phyloP scores from a whole-genome alignment of 192 early-diverging fungal species.

The Mycoemilia scoparia region DNA sequence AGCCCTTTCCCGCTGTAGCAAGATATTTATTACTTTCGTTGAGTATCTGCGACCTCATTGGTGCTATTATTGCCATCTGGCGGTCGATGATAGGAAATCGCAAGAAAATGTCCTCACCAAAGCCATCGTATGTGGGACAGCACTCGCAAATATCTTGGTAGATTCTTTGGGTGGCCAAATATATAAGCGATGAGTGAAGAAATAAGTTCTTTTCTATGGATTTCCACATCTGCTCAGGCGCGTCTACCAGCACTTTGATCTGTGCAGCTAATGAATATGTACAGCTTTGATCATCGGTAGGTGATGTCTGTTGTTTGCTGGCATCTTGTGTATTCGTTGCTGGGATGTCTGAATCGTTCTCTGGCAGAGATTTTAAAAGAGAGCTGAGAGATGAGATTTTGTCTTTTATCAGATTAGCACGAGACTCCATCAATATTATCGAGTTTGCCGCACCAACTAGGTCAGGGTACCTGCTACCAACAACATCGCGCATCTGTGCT shows the following conservation, averaged over 20 bases:
- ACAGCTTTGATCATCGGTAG: background rate
- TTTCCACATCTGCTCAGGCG: constrained; percentile 23
- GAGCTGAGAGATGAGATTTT: constrained; percentile 6
- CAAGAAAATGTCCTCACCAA: constrained; percentile 6
- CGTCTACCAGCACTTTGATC: constrained; percentile 22
- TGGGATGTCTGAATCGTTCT: too few relatives aligned
- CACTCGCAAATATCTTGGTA: constrained; percentile 7
- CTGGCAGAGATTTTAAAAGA: constrained; percentile 6
- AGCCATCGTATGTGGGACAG: background rate
- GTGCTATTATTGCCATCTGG: constrained; percentile 14
- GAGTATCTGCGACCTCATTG: constrained; percentile 14
- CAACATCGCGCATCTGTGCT: constrained; percentile 18
- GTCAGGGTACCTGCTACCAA: constrained; percentile 16
- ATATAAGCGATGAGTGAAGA: constrained; percentile 20
- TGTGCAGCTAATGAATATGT: constrained; percentile 22
- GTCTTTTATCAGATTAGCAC: too few relatives aligned
- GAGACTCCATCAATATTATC: constrained; percentile 15
- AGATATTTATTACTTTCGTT: constrained; percentile 7
- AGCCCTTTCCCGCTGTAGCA: background rate
- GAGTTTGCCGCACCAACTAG: constrained; percentile 22
- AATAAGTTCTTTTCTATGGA: constrained; percentile 11
- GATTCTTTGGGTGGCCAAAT: constrained; percentile 15
- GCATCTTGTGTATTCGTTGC: constrained; percentile 1
- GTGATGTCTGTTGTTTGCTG: background rate
- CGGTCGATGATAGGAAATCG: constrained; percentile 24